phyloP scores from a whole-genome alignment of 768 basidiomycete genomes.

The Lenzites betulinus region DNA sequence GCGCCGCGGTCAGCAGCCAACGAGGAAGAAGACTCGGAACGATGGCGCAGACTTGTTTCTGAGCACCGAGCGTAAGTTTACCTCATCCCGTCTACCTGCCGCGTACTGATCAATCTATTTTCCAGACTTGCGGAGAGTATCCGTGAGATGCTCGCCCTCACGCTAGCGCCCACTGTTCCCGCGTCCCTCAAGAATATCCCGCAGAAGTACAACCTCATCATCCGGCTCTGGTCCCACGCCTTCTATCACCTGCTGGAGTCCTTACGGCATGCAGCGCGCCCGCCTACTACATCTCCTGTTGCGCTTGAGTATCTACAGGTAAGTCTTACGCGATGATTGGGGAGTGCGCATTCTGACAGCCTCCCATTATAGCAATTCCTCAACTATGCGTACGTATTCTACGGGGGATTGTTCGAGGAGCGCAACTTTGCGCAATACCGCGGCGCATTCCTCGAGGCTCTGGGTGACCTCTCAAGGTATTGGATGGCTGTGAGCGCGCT shows the following conservation, averaged over 20 bases:
- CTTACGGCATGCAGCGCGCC: constrained; percentile 65
- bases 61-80: constrained; percentile 82
- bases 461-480: constrained; percentile 95
- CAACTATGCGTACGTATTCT: constrained; percentile 93
- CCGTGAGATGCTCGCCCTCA: constrained; percentile 84
- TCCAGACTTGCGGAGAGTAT: constrained; percentile 85
- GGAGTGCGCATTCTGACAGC: background rate
- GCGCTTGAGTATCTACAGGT: constrained; percentile 86
- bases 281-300: constrained; percentile 61
- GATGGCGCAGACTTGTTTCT: constrained; percentile 67
- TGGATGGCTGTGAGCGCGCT: constrained; percentile 94
- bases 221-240: constrained; percentile 87
- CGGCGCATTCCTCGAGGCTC: constrained; percentile 90
- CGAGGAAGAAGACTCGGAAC: constrained; percentile 71
- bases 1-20: constrained; percentile 28
- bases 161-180: constrained; percentile 84
- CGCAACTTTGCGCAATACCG: constrained; percentile 68
- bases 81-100: constrained; percentile 9
- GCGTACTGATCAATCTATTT: background rate
- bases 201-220: constrained; percentile 93
- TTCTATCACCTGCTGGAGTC: constrained; percentile 92
- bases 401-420: constrained; percentile 88
- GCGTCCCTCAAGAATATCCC: constrained; percentile 88
- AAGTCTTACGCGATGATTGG: background rate
- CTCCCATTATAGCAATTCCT: constrained; percentile 65